Evolutionary conservation across 345 rosid species (phyloP).

Genomic region (Isatis tinctoria): DNA sequence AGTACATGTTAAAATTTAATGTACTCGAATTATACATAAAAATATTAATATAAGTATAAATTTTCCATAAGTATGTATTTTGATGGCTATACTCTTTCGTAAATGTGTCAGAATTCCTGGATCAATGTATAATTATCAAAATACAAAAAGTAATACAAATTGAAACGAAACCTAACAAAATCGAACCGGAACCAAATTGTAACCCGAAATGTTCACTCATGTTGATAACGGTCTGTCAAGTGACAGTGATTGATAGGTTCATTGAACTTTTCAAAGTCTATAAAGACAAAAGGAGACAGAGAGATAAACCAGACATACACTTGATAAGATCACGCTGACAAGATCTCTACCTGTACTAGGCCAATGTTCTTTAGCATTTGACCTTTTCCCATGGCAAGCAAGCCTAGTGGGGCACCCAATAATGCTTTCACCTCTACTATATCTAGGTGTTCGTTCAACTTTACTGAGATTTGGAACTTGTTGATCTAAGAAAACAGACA

Average conservation of each 20-base stretch:
- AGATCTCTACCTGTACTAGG: conserved; percentile 1
- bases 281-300: conserved; percentile 11
- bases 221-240: not conserved
- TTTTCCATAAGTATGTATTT: too few relatives aligned
- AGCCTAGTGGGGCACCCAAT: conserved; percentile 4
- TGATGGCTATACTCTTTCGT: too few relatives aligned
- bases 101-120: too few relatives aligned
- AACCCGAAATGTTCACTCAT: not conserved
- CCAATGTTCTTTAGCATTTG: conserved; percentile 25
- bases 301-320: conserved; percentile 13
- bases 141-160: too few relatives aligned
- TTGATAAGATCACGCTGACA: conserved; percentile 31
- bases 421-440: not conserved
- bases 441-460: not conserved
- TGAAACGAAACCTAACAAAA: not conserved
- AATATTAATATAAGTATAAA: too few relatives aligned
- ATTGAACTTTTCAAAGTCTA: conserved; percentile 5
- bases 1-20: too few relatives aligned
- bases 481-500: not conserved
- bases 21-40: too few relatives aligned
- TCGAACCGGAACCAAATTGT: not conserved
- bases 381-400: not conserved
- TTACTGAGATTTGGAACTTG: not conserved
- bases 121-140: not conserved
- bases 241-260: conserved; percentile 3